phyloP scores from a whole-genome alignment of 805 yeast species.

The Hermanozyma aechmeae region DNA sequence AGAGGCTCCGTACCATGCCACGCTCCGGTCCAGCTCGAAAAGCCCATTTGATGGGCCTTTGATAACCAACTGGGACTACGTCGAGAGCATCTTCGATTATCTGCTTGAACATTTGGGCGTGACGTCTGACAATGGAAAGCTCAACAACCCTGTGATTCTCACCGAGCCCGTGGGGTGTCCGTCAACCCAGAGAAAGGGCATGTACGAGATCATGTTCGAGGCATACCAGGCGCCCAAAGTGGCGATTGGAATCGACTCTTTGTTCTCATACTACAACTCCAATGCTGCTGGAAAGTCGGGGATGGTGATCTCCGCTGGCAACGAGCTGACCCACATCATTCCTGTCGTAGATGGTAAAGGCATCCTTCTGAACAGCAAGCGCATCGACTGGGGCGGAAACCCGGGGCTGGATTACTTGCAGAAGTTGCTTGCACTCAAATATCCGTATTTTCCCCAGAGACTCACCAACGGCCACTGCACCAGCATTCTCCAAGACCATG shows the following conservation, averaged over 20 bases:
- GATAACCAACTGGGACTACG: conserved; percentile 86
- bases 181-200: conserved; percentile 54
- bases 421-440: conserved; percentile 63
- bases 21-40: conserved; percentile 57
- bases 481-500: conserved; percentile 60
- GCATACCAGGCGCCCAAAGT: conserved; percentile 67
- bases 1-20: conserved; percentile 36
- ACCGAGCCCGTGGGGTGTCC: conserved; percentile 73
- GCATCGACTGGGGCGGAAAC: conserved; percentile 90
- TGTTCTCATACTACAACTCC: conserved; percentile 70
- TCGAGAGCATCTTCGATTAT: conserved; percentile 78
- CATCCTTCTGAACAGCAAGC: conserved; percentile 53
- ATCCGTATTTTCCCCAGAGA: conserved; percentile 84
- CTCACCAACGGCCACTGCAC: conserved; percentile 56
- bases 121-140: conserved; percentile 29
- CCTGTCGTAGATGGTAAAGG: conserved; percentile 76
- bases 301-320: conserved; percentile 73
- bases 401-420: conserved; percentile 57
- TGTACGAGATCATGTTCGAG: conserved; percentile 83
- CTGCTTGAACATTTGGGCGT: conserved; percentile 75
- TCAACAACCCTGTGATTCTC: conserved; percentile 73
- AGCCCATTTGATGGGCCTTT: conserved; percentile 83
- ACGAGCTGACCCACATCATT: conserved; percentile 72
- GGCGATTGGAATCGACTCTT: conserved; percentile 72
- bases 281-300: conserved; percentile 39